These are phyloP conservation scores for Teratosphaeriaceae sp. DNA, from an alignment of 2,329 filamentous ascomycete species.

Conservation along the genomic window DNA sequence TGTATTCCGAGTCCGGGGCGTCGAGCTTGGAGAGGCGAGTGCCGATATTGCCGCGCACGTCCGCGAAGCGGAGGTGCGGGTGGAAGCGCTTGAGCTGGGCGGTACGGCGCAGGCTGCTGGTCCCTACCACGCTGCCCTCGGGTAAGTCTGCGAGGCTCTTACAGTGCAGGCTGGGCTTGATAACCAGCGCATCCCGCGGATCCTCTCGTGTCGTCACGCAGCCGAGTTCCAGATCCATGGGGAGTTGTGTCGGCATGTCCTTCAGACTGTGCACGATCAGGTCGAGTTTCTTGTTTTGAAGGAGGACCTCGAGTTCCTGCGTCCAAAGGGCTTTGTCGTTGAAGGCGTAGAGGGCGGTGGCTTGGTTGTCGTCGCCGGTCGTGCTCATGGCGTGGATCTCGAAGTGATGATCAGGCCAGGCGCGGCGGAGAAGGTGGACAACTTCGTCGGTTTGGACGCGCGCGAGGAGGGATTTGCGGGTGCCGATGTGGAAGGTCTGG, in stretches of 20 bases:
- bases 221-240: constrained; percentile 65
- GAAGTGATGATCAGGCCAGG: constrained; percentile 64
- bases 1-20: constrained; percentile 66
- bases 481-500: constrained; percentile 66
- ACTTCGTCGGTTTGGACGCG: constrained; percentile 77
- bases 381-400: constrained; percentile 75
- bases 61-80: constrained; percentile 69
- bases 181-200: constrained; percentile 42
- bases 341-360: constrained; percentile 81
- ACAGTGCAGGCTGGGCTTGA: constrained; percentile 45
- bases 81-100: constrained; percentile 76
- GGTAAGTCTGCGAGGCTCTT: constrained; percentile 68
- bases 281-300: constrained; percentile 65
- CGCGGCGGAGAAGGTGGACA: constrained; percentile 56
- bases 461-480: constrained; percentile 78
- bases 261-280: constrained; percentile 89
- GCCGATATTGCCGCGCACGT: constrained; percentile 86
- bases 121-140: constrained; percentile 74
- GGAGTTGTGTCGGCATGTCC: constrained; percentile 90
- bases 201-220: constrained; percentile 70
- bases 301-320: constrained; percentile 76
- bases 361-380: constrained; percentile 84
- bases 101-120: constrained; percentile 79
- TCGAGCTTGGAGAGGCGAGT: constrained; percentile 84
- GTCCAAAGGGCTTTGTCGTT: constrained; percentile 95